These are phyloP conservation scores for Ophiosphaerella herpotricha DNA, from an alignment of 2,329 filamentous ascomycete genomes.

Conservation along the genomic window DNA sequence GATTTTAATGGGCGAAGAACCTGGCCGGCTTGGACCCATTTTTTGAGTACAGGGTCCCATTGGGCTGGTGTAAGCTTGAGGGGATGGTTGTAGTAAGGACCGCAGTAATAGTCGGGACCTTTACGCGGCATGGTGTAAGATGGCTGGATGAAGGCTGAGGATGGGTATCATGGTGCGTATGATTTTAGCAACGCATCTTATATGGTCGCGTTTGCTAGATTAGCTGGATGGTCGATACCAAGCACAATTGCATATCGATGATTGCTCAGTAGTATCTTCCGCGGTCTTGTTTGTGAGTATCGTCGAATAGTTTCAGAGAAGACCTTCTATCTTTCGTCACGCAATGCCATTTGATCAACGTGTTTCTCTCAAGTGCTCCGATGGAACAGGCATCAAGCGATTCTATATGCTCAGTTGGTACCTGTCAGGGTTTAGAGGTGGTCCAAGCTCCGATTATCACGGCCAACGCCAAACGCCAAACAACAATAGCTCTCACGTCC, in stretches of 20 bases:
- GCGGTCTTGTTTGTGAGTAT: not conserved
- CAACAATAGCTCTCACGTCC: too few relatives aligned
- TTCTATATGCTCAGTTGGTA: not conserved
- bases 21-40: slow-evolving; percentile 34
- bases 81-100: slow-evolving; percentile 7
- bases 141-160: too few relatives aligned
- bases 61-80: slow-evolving; percentile 23
- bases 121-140: not conserved
- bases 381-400: too few relatives aligned
- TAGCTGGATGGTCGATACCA: too few relatives aligned
- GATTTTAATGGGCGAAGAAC: slow-evolving; percentile 32
- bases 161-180: too few relatives aligned
- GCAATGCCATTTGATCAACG: too few relatives aligned
- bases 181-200: too few relatives aligned
- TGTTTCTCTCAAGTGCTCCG: too few relatives aligned
- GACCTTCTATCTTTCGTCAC: too few relatives aligned
- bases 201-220: too few relatives aligned
- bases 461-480: too few relatives aligned
- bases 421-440: not conserved
- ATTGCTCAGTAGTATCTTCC: not conserved
- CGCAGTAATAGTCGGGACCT: slow-evolving; percentile 3
- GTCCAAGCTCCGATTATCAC: not conserved
- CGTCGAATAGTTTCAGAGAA: not conserved
- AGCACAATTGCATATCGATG: not conserved
- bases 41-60: slow-evolving; percentile 18